phyloP scores from a whole-genome alignment of 257 asterid species.

The Nemophila menziesii region DNA sequence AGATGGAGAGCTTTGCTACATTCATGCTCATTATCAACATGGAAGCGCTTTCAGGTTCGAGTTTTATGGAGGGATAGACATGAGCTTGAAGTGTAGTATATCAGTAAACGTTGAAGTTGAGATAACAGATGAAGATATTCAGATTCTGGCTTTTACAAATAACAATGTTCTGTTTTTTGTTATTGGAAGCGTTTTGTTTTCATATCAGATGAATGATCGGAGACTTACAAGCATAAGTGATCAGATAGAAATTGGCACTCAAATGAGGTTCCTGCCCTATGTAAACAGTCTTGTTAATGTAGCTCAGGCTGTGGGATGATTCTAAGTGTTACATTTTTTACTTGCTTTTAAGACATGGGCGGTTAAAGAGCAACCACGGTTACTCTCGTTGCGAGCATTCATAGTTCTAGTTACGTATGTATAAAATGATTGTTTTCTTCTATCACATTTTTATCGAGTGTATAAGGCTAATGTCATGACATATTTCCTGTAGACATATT shows the following conservation, averaged over 20 bases:
- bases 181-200: constrained; percentile 3
- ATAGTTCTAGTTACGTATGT: no score
- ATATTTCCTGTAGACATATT: no score
- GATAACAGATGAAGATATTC: not conserved
- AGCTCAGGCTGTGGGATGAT: not conserved
- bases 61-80: constrained; percentile 21
- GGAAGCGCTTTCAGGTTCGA: constrained; percentile 10
- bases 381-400: no score
- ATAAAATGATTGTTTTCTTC: no score
- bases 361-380: no score
- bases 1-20: constrained; percentile 31
- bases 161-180: not conserved
- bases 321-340: no score
- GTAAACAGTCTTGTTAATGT: constrained; percentile 31
- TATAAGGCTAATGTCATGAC: no score
- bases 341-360: no score
- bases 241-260: not conserved
- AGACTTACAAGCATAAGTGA: not conserved
- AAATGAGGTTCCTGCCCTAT: constrained; percentile 21
- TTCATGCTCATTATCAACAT: not conserved
- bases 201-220: constrained; percentile 5
- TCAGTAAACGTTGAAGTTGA: constrained; percentile 7
- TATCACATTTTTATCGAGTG: no score
- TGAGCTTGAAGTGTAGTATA: constrained; percentile 17
- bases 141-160: not conserved